Conservation (phyloP, 2,329 filamentous ascomycete species). For the Taxawa tesnikishii region DNA sequence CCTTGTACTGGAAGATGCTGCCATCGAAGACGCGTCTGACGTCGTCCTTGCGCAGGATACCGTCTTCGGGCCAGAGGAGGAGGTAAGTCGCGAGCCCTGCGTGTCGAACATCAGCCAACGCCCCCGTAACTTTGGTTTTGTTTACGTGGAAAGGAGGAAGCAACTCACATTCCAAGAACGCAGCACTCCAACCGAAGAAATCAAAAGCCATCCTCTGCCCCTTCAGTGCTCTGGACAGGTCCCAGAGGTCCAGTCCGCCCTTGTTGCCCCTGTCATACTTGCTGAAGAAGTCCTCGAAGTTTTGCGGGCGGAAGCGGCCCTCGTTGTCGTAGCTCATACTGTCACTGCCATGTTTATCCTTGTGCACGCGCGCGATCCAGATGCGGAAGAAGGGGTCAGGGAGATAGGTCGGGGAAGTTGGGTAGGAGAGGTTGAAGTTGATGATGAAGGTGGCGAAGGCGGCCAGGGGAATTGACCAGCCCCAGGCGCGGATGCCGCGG, state of each 20-base stretch:
- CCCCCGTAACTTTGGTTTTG: no score
- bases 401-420: slow-evolving; percentile 28
- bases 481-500: slow-evolving; percentile 31
- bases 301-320: slow-evolving; percentile 32
- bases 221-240: slow-evolving; percentile 25
- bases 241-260: slow-evolving; percentile 26
- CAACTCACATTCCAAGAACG: slow-evolving; percentile 29
- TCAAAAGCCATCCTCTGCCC: slow-evolving; percentile 31
- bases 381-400: slow-evolving; percentile 34
- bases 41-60: slow-evolving; percentile 45
- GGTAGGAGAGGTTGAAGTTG: slow-evolving; percentile 37
- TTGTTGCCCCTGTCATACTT: slow-evolving; percentile 30
- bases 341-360: slow-evolving; percentile 31
- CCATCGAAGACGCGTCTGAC: slow-evolving; percentile 41
- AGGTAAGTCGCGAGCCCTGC: slow-evolving; percentile 38
- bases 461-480: slow-evolving; percentile 32
- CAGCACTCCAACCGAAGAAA: slow-evolving; percentile 33
- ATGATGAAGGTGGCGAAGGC: slow-evolving; percentile 35
- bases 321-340: slow-evolving; percentile 31
- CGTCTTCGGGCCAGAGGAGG: slow-evolving; percentile 44
- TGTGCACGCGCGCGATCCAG: slow-evolving; percentile 26
- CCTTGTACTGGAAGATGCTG: slow-evolving; percentile 36
- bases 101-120: not conserved
- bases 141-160: no score
- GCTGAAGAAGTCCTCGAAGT: slow-evolving; percentile 35